Percentiles rank a stretch among this genome's conserved stretches.
Evolutionary conservation across 768 basidiomycete genomes (phyloP).

Genomic region (Dioszegia aurantiaca): DNA sequence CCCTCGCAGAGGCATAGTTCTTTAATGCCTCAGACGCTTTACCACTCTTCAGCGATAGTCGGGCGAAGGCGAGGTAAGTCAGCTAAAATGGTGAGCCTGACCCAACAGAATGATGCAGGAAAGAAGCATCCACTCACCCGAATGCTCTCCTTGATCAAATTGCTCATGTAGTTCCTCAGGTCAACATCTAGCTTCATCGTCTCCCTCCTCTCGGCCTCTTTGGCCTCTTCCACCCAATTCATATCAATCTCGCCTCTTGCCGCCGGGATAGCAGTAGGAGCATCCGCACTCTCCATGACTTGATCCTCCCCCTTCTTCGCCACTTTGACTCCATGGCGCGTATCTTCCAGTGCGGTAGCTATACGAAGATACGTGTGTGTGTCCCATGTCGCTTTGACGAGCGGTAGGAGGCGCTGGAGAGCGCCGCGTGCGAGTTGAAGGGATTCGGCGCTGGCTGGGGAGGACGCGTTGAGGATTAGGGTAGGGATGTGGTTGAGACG

Average conservation of each 20-base stretch:
- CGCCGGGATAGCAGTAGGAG: background rate
- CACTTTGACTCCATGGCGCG: background rate
- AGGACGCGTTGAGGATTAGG: conserved; percentile 17
- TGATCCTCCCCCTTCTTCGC: conserved; percentile 7
- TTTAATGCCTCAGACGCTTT: conserved; percentile 70
- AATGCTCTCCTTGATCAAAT: conserved; percentile 98
- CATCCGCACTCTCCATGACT: conserved; percentile 2
- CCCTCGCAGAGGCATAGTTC: conserved; percentile 84
- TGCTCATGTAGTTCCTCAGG: conserved; percentile 88
- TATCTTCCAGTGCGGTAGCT: conserved; percentile 4
- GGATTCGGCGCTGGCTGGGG: conserved; percentile 5
- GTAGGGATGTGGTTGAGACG: conserved; percentile 31
- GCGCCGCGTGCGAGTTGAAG: conserved; percentile 26
- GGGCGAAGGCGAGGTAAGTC: conserved; percentile 68
- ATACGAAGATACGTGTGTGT: conserved; percentile 11
- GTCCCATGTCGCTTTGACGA: conserved; percentile 28
- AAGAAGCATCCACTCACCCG: conserved; percentile 58
- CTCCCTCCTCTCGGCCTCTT: conserved; percentile 68
- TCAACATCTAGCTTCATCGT: conserved; percentile 84
- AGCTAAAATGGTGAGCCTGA: conserved; percentile 19
- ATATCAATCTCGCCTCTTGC: conserved; percentile 54
- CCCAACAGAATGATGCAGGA: background rate
- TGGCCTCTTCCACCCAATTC: conserved; percentile 70
- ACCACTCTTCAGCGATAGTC: conserved; percentile 70
- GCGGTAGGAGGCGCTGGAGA: conserved; percentile 24